Conservation (phyloP, 345 rosid genomes). For the Corchorus olitorius region DNA sequence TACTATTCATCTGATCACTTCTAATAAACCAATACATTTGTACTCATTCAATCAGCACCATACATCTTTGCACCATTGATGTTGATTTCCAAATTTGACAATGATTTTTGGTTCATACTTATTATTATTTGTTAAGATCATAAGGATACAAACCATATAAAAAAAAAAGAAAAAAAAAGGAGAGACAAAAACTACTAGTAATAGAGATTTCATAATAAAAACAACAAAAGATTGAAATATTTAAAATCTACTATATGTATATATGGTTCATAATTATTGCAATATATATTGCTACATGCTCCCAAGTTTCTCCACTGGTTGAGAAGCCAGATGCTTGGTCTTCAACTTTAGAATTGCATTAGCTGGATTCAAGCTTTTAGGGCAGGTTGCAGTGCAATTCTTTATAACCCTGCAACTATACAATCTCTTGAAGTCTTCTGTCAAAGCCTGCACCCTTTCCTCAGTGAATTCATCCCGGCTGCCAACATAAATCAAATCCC, state of each 20-base stretch:
- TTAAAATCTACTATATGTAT: not conserved
- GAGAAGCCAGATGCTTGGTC: slow-evolving; percentile 38
- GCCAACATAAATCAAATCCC: not conserved
- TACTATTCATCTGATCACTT: no score
- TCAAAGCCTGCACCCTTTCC: slow-evolving; percentile 53
- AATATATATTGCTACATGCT: not conserved
- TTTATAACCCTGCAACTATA: slow-evolving; percentile 60
- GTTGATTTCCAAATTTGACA: no score
- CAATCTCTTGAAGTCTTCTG: slow-evolving; percentile 52
- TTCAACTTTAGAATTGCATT: slow-evolving; percentile 63
- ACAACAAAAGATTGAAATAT: not conserved
- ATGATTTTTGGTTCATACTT: no score
- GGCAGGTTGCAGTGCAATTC: slow-evolving; percentile 65
- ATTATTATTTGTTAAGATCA: no score
- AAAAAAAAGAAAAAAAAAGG: no score
- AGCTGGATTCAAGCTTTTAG: slow-evolving; percentile 67
- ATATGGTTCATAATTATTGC: not conserved
- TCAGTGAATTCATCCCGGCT: slow-evolving; percentile 57
- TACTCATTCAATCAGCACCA: no score
- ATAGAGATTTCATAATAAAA: not conserved
- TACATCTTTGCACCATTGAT: no score
- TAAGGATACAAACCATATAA: no score
- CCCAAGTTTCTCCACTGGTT: slow-evolving; percentile 29
- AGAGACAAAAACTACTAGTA: not conserved
- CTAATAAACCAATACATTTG: no score